A percentile compares a stretch with the other conserved stretches of the same genome.
Evolutionary conservation across 2,329 filamentous ascomycete species (phyloP).

Genomic region (Cercospora citrullina): DNA sequence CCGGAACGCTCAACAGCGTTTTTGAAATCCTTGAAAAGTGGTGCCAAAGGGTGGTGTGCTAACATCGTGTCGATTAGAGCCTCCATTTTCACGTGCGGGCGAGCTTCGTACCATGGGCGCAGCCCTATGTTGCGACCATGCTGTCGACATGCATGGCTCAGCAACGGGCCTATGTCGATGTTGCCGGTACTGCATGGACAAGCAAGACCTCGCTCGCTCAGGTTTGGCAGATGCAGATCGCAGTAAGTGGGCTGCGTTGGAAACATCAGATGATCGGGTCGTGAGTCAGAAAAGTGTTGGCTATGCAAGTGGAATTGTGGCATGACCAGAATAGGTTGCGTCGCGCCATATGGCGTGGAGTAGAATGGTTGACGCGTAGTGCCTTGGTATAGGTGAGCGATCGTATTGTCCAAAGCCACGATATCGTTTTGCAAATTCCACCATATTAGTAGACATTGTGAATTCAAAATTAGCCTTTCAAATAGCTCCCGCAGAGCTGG

Average conservation of each 20-base stretch:
- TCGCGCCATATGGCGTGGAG: neutral
- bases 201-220: neutral
- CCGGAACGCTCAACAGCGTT: neutral
- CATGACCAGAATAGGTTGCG: neutral
- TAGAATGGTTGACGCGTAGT: neutral
- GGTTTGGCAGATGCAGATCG: neutral
- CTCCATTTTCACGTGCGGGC: neutral
- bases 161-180: neutral
- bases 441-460: neutral
- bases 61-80: neutral
- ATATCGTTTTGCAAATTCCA: neutral
- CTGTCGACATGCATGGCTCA: neutral
- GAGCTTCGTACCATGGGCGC: neutral
- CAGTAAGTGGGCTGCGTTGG: neutral
- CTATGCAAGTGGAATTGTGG: neutral
- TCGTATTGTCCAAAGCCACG: neutral
- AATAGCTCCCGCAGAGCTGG: neutral
- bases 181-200: neutral
- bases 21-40: neutral
- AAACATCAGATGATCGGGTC: neutral
- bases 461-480: neutral
- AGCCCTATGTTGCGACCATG: neutral
- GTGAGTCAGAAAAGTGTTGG: neutral
- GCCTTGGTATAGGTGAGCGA: neutral
- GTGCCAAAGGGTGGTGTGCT: neutral